Evolutionary conservation across 2,329 filamentous ascomycete genomes (phyloP).

Genomic region (Graphiopsis chlorocephala): DNA sequence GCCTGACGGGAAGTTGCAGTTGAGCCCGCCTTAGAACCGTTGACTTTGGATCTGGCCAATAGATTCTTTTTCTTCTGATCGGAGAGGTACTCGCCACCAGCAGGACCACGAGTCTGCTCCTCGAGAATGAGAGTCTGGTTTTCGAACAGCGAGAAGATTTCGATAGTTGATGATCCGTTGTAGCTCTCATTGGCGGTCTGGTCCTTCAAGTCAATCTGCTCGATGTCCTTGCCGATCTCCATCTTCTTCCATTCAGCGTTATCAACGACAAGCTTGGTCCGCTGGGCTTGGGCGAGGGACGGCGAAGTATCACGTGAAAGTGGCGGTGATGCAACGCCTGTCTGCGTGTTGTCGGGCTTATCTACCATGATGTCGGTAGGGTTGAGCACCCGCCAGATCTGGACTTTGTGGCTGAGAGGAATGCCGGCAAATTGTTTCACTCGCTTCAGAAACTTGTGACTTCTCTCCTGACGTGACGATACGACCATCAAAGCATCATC

Average conservation of each 20-base stretch:
- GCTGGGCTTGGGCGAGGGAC: slow-evolving; percentile 44
- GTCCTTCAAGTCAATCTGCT: slow-evolving; percentile 64
- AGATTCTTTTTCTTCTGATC: slow-evolving; percentile 40
- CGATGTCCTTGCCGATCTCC: slow-evolving; percentile 61
- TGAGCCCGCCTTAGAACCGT: slow-evolving; percentile 37
- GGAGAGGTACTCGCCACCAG: slow-evolving; percentile 56
- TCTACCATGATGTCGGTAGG: slow-evolving; percentile 34
- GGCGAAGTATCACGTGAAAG: slow-evolving; percentile 45
- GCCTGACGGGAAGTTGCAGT: slow-evolving; percentile 58
- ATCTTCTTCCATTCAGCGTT: slow-evolving; percentile 62
- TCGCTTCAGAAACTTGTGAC: slow-evolving; percentile 71
- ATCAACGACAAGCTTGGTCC: slow-evolving; percentile 57
- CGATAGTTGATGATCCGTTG: slow-evolving; percentile 69
- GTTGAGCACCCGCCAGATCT: slow-evolving; percentile 66
- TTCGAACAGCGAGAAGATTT: slow-evolving; percentile 64
- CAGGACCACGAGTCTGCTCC: slow-evolving; percentile 61
- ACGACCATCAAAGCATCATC: slow-evolving; percentile 64
- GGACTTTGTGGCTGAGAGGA: slow-evolving; percentile 68
- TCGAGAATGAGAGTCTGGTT: slow-evolving; percentile 81
- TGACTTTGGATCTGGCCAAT: slow-evolving; percentile 12
- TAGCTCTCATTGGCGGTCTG: slow-evolving; percentile 71
- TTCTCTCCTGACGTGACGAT: slow-evolving; percentile 67
- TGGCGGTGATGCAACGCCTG: slow-evolving; percentile 43
- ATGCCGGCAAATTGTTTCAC: slow-evolving; percentile 69
- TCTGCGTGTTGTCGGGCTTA: slow-evolving; percentile 22